Conservation (phyloP, 2,329 filamentous ascomycete species). For the Ophiosphaerella korrae region DNA sequence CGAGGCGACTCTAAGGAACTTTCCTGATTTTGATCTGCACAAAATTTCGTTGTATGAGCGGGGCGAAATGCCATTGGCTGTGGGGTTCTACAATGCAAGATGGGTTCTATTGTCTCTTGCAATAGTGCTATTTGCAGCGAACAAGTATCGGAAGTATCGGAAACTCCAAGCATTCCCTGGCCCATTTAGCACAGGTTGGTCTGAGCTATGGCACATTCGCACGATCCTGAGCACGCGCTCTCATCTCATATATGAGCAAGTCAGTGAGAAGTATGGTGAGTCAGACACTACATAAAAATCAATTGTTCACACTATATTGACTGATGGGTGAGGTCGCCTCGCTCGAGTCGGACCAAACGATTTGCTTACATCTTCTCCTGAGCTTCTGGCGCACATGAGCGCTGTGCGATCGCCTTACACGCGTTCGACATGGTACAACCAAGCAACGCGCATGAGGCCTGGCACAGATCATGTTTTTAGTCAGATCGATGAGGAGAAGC, state of each 20-base stretch:
- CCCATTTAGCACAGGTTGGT: conserved; percentile 29
- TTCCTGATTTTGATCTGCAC: no score
- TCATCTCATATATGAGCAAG: conserved; percentile 25
- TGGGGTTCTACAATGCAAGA: conserved; percentile 10
- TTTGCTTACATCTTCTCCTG: conserved; percentile 54
- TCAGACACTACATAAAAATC: neutral
- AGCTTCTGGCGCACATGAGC: conserved; percentile 52
- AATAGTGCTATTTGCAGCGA: conserved; percentile 8
- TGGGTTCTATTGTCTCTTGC: conserved; percentile 11
- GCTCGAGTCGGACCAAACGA: conserved; percentile 55
- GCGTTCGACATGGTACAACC: conserved; percentile 36
- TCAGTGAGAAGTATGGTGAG: conserved; percentile 32
- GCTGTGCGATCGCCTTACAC: conserved; percentile 48
- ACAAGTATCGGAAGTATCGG: conserved; percentile 18
- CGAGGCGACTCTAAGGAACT: no score
- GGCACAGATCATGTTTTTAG: conserved; percentile 58
- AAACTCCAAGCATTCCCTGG: conserved; percentile 27
- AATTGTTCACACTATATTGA: neutral
- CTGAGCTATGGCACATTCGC: conserved; percentile 26
- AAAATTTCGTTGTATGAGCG: neutral
- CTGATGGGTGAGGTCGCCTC: conserved; percentile 35
- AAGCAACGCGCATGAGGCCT: conserved; percentile 53
- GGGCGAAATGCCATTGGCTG: conserved; percentile 9
- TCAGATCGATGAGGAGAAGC: conserved; percentile 53
- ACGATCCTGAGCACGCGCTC: conserved; percentile 18